Percentiles rank a stretch among this genome's conserved stretches.
phyloP scores from a whole-genome alignment of 257 asterid genomes.

The Solanum habrochaites region DNA sequence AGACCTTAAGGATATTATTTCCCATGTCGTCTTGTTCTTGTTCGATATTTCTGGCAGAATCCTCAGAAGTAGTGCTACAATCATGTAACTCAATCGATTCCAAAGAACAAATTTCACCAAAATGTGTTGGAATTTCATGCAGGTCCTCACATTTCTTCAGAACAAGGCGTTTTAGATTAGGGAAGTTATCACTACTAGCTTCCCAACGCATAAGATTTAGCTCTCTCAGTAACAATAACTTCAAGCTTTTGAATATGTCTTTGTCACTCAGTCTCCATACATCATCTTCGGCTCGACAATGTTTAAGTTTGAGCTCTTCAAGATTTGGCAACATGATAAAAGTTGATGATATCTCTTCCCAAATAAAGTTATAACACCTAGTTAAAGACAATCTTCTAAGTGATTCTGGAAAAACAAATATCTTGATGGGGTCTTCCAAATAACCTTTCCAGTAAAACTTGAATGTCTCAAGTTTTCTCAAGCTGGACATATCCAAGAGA shows the following conservation, averaged over 20 bases:
- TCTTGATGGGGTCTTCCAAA: too few relatives aligned
- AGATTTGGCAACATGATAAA: too few relatives aligned
- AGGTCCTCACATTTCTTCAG: neutral
- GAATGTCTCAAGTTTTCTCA: too few relatives aligned
- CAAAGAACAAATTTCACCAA: neutral
- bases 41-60: neutral
- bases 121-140: neutral
- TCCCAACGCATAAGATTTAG: neutral
- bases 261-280: too few relatives aligned
- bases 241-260: neutral
- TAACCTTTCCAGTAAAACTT: too few relatives aligned
- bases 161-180: neutral
- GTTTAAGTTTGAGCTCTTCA: neutral
- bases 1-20: neutral
- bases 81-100: neutral
- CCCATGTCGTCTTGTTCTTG: neutral
- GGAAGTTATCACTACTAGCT: neutral
- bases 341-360: too few relatives aligned
- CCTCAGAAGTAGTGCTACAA: neutral
- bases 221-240: neutral
- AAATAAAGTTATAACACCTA: rapidly evolving
- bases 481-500: too few relatives aligned
- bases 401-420: too few relatives aligned
- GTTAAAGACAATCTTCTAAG: too few relatives aligned
- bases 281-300: rapidly evolving